These are phyloP conservation scores for Tulasnella sp. DNA, from an alignment of 768 basidiomycete genomes.

Conservation along the genomic window DNA sequence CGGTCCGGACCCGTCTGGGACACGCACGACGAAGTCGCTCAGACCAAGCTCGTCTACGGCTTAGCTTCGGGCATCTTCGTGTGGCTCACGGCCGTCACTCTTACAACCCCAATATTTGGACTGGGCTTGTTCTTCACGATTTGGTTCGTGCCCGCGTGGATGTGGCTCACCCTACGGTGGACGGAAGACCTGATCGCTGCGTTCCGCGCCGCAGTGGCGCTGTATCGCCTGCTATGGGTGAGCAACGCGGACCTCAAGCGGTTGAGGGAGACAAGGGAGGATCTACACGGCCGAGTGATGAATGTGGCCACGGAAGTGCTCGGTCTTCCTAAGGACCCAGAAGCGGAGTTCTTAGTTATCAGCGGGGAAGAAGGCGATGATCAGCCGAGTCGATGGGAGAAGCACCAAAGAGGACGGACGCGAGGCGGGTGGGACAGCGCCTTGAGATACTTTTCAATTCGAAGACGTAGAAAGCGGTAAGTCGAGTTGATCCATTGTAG, in stretches of 20 bases:
- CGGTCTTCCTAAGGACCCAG: constrained; percentile 70
- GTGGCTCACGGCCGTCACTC: constrained; percentile 57
- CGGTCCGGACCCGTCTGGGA: constrained; percentile 81
- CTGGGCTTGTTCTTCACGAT: constrained; percentile 55
- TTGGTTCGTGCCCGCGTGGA: constrained; percentile 66
- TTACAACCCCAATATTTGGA: constrained; percentile 60
- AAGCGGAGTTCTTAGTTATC: constrained; percentile 56
- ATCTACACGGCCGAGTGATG: constrained; percentile 68
- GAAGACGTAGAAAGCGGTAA: constrained; percentile 68
- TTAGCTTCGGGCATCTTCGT: constrained; percentile 72
- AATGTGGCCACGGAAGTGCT: constrained; percentile 61
- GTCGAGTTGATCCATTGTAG: background rate
- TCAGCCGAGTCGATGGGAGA: constrained; percentile 29
- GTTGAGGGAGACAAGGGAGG: constrained; percentile 58
- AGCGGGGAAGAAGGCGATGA: constrained; percentile 25
- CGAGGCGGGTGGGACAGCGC: constrained; percentile 53
- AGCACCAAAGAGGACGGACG: constrained; percentile 58
- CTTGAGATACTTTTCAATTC: constrained; percentile 77
- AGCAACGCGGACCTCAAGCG: constrained; percentile 60
- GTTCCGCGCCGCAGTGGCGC: constrained; percentile 69
- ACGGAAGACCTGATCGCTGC: constrained; percentile 81
- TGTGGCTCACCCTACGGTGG: constrained; percentile 93
- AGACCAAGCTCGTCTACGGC: constrained; percentile 86
- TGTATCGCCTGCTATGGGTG: constrained; percentile 59
- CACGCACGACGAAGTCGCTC: constrained; percentile 88